Evolutionary conservation across 176 grass and related monocot species (phyloP).

Genomic region (Raddia distichophylla): DNA sequence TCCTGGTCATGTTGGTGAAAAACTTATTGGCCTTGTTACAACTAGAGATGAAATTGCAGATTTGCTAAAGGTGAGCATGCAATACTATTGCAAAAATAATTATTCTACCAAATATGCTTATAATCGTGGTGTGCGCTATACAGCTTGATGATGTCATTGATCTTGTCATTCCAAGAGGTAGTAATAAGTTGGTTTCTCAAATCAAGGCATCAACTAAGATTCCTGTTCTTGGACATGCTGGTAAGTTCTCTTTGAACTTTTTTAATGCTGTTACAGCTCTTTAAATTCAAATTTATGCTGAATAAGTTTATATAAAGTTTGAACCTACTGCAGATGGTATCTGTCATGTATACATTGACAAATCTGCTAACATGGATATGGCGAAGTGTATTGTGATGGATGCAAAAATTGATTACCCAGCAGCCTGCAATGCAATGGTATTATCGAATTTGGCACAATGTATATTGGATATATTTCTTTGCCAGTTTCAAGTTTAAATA

Average conservation of each 20-base stretch:
- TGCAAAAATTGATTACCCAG: slow-evolving; percentile 95
- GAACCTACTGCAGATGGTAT: slow-evolving; percentile 70
- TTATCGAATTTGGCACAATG: not conserved
- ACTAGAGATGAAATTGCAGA: slow-evolving; percentile 94
- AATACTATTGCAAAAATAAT: slow-evolving; percentile 15
- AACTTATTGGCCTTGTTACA: slow-evolving; percentile 94
- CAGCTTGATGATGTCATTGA: slow-evolving; percentile 99
- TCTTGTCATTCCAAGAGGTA: slow-evolving; percentile 99
- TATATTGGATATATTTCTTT: not conserved
- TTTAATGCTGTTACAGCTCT: slow-evolving; percentile 7
- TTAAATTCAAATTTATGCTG: not conserved
- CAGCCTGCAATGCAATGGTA: slow-evolving; percentile 98
- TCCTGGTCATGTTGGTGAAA: slow-evolving; percentile 70
- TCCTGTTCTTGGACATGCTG: slow-evolving; percentile 95
- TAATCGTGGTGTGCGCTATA: slow-evolving; percentile 36
- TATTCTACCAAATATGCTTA: slow-evolving; percentile 24
- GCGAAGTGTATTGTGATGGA: slow-evolving; percentile 84
- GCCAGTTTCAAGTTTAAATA: not conserved
- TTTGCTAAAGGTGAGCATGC: slow-evolving; percentile 77
- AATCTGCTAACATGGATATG: slow-evolving; percentile 91
- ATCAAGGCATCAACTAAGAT: slow-evolving; percentile 97
- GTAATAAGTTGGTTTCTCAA: slow-evolving; percentile 94
- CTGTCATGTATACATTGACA: slow-evolving; percentile 98
- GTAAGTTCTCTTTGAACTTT: slow-evolving; percentile 48
- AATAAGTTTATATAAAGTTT: slow-evolving; percentile 5